Base-by-base conservation (phyloP, 169 alveolate genomes). In the Plasmodium gallinaceum region DNA sequence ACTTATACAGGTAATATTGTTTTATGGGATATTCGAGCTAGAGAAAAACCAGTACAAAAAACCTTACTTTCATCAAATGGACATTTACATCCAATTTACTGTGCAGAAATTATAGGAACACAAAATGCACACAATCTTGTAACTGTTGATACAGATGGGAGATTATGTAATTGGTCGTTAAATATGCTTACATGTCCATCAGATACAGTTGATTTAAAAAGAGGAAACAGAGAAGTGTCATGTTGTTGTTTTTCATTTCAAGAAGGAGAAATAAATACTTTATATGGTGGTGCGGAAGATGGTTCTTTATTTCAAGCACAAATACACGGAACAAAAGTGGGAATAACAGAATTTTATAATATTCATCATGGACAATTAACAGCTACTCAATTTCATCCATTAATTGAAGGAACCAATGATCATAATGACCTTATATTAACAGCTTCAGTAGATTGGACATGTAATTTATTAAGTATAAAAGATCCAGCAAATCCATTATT, bases 11-110 rank as follows among this genome's bases (percentile, higher is more conserved):
- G 99, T 1, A 90, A 94, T 83, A 95, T 97, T 0, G 85, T 96
- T 26, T 70, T 95, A 22, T 97, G 99, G 99, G 99, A 97, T 87
- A 90, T 96, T 37, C 91, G 99, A 76, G 98, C 97, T n/a, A 96
- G 95, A 72, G 91, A 89, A 61, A 94, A 90, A 52, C 98, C 99
- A 2, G 93, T 95, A 22, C 89, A 89, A 72, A 94, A 96, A 91
- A 95, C 98, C 2, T 93, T 96, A 0, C 86, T 96, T 4, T 92
- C 97, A n/a, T 70, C 96, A 5, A 93, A 93, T 64, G 97, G 98
- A 0, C 98, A 96, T 88, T 74, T 95, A 12, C 93, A 94, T 88
- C 97, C 98, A 54, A 95, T 97, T 18, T 94, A 93, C 54, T 90
- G 97, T 51, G 88, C 96, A 48, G 97, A 96, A 42, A 94, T 97